These are phyloP conservation scores for Jackrogersella minutella DNA, from an alignment of 495 filamentous ascomycete genomes.

Conservation along the genomic window DNA sequence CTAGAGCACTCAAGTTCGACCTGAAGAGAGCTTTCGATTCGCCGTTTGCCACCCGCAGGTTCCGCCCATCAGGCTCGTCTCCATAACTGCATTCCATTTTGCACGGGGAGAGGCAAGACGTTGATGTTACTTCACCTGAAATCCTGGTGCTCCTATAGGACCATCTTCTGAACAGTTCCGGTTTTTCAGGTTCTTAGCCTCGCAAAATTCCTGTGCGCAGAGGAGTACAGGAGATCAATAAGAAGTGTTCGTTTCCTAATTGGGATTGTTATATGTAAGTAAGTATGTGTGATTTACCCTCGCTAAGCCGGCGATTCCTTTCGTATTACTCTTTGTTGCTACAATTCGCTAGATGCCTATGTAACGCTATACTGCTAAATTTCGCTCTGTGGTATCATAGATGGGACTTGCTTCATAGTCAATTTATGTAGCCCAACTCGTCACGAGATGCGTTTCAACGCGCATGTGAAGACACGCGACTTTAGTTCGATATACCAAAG, in stretches of 20 bases:
- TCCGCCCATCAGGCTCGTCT: conserved; percentile 26
- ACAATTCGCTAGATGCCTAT: conserved; percentile 12
- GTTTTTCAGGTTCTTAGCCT: conserved; percentile 22
- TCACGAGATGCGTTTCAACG: conserved; percentile 13
- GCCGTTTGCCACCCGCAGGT: conserved; percentile 23
- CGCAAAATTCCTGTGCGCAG: neutral
- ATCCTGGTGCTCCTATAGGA: conserved; percentile 10
- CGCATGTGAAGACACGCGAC: conserved; percentile 31
- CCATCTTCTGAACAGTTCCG: conserved; percentile 5
- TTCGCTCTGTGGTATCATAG: neutral
- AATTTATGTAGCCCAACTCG: conserved; percentile 5
- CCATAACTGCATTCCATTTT: conserved; percentile 25
- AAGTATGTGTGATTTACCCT: conserved; percentile 18
- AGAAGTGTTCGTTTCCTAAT: conserved; percentile 9
- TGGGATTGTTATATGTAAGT: conserved; percentile 13
- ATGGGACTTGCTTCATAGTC: neutral
- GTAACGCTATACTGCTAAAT: conserved; percentile 25
- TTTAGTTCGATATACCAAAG: conserved; percentile 4
- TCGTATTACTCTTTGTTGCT: conserved; percentile 10
- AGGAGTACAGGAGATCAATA: conserved; percentile 1
- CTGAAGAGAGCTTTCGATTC: conserved; percentile 17
- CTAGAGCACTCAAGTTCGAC: conserved; percentile 23
- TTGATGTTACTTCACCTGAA: conserved; percentile 13
- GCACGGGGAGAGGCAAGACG: conserved; percentile 17
- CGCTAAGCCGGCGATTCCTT: conserved; percentile 18